phyloP scores from a whole-genome alignment of 1,284 basidiomycete species.

The Malassezia yamatoensis region DNA sequence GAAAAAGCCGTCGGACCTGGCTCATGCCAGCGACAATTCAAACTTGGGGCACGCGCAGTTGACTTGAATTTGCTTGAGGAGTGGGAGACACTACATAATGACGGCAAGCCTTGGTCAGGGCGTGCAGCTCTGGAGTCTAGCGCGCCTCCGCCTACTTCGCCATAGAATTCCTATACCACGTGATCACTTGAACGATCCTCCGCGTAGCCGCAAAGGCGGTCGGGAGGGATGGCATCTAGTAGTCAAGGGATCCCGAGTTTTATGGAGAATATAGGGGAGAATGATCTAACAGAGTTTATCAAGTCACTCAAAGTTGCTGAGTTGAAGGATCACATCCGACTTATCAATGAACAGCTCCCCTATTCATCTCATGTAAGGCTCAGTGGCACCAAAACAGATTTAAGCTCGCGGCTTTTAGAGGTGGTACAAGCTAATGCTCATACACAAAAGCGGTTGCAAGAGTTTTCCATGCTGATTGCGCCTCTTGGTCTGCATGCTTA shows the following conservation, averaged over 20 bases:
- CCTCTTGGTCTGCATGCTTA: constrained; percentile 16
- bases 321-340: constrained; percentile 31
- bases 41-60: constrained; percentile 51
- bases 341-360: constrained; percentile 23
- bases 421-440: constrained; percentile 16
- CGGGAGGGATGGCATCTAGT: not conserved
- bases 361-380: constrained; percentile 21
- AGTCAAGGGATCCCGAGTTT: not conserved
- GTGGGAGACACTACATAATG: constrained; percentile 65
- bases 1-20: constrained; percentile 20
- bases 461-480: constrained; percentile 20
- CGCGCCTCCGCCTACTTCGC: not conserved
- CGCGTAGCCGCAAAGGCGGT: not conserved
- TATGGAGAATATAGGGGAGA: not conserved
- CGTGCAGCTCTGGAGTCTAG: constrained; percentile 14
- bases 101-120: constrained; percentile 60
- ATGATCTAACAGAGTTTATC: constrained; percentile 15
- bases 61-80: constrained; percentile 61
- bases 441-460: constrained; percentile 17
- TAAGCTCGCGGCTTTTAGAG: constrained; percentile 22
- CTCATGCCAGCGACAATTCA: constrained; percentile 37
- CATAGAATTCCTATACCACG: not conserved
- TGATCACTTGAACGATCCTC: constrained; percentile 1
- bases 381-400: constrained; percentile 31
- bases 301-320: constrained; percentile 25